Evolutionary conservation across 2,329 filamentous ascomycete genomes (phyloP), one percentile per base, ranked within the genome.

Genomic region (Trichoderma breve): DNA sequence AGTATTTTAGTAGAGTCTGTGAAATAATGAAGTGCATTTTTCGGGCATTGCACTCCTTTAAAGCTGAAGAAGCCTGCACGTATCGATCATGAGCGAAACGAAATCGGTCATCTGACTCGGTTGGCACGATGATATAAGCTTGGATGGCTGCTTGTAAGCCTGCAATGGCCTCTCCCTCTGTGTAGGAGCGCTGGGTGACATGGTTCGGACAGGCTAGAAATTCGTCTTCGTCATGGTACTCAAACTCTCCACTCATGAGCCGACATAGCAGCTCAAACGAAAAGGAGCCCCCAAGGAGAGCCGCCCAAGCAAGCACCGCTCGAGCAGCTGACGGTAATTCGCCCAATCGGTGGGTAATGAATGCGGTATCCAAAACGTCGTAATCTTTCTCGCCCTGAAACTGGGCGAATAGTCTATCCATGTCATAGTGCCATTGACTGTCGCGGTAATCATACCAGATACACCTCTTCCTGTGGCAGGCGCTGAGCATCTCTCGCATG

Each of bases 11-110:
- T 75, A 98, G 88, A 0, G 91, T 92, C 78, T 93, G 91, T 0
- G 93, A 92, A 76, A 98, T 93, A 60, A 94, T 90, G 76, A 95
- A 98, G 81, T 98, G 94, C 95, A 98, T 98, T 76, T 92, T 92
- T 24, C 88, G 84, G 26, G 88, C 83, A 70, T 92, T 90, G 77
- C 89, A 90, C 78, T 95, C 90, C 73, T 88, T 89, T 66, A 97
- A 83, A 6, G 88, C 87, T 15, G 88, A 85, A 6, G 93, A 90
- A 18, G 93, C 93, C 78, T 92, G 90, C 65, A 94, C 87, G 77
- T 97, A 97, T 67, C 95, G 89, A 80, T 98, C 95, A 80, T 98
- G 95, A 39, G 91, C 90, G 79, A 98, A 98, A 39, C 90, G 90
- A 80, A 97, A 98, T 53, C 90, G 88, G 80, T 97, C 94, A 77